Evolutionary conservation across 2,329 filamentous ascomycete genomes (phyloP).

Genomic region (Trichoderma sp.): DNA sequence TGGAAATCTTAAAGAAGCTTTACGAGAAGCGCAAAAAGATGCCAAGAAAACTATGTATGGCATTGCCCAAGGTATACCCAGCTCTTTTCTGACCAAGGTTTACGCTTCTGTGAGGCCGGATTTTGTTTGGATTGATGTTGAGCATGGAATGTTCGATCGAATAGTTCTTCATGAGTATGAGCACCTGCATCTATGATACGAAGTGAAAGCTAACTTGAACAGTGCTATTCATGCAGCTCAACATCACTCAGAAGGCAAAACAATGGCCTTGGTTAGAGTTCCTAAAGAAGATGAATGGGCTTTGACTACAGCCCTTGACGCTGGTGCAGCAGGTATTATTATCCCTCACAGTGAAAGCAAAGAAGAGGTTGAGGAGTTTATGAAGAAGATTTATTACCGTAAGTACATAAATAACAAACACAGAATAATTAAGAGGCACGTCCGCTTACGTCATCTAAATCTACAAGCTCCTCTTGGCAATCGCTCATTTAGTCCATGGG

Average conservation of each 20-base stretch:
- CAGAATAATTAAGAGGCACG: background rate
- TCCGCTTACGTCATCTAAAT: background rate
- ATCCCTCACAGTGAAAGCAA: slow-evolving; percentile 17
- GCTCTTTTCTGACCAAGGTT: slow-evolving; percentile 16
- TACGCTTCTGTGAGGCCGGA: slow-evolving; percentile 11
- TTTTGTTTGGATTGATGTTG: slow-evolving; percentile 24
- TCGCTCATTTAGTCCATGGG: slow-evolving; percentile 23
- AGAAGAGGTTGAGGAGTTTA: slow-evolving; percentile 15
- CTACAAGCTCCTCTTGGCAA: slow-evolving; percentile 6
- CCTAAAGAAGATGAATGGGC: slow-evolving; percentile 13
- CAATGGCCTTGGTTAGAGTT: slow-evolving; percentile 10
- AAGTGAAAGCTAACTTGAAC: background rate
- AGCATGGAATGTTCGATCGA: slow-evolving; percentile 26
- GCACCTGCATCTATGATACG: too few relatives aligned
- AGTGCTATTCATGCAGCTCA: slow-evolving; percentile 18
- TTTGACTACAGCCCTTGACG: slow-evolving; percentile 19
- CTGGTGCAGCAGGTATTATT: slow-evolving; percentile 21
- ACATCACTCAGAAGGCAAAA: slow-evolving; percentile 20
- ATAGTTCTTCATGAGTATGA: slow-evolving; percentile 19
- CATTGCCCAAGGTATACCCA: slow-evolving; percentile 14
- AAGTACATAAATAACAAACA: background rate
- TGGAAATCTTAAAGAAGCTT: slow-evolving; percentile 14
- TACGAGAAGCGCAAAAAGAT: slow-evolving; percentile 16
- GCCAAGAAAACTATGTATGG: slow-evolving; percentile 14
- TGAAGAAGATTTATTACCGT: slow-evolving; percentile 16